These are phyloP conservation scores for Backusella australiensis DNA, from an alignment of 192 early-diverging fungal species.

Conservation along the genomic window DNA sequence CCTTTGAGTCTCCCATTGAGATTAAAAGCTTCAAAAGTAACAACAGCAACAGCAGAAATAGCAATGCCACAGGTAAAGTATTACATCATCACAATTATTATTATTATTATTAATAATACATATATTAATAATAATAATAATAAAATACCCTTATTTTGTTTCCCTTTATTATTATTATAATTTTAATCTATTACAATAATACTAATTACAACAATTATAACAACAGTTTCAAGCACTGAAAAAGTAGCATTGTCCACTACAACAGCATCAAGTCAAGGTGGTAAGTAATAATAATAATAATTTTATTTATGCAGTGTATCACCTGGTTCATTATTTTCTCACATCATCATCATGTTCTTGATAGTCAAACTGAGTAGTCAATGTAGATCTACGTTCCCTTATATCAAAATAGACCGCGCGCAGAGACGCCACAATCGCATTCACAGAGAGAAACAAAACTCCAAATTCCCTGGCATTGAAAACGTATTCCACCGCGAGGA, in stretches of 20 bases:
- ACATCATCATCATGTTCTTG: background rate
- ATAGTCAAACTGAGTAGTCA: background rate
- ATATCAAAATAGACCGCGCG: constrained; percentile 9
- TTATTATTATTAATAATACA: background rate
- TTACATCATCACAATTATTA: background rate
- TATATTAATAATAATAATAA: background rate
- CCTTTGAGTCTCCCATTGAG: constrained; percentile 34
- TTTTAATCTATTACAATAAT: background rate
- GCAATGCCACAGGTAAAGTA: background rate
- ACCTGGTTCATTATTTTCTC: constrained; percentile 4
- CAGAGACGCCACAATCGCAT: constrained; percentile 18
- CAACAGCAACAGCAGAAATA: background rate
- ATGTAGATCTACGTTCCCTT: constrained; percentile 25
- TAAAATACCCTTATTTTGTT: background rate
- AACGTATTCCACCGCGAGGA: constrained; percentile 65
- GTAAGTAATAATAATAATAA: background rate
- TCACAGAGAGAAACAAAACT: background rate
- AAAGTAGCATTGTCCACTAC: background rate
- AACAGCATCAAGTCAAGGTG: background rate
- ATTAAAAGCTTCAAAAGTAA: constrained; percentile 8
- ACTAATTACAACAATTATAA: background rate
- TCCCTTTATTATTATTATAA: background rate
- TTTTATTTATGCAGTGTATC: constrained; percentile 1
- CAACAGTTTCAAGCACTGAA: background rate
- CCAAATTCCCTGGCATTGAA: background rate